A percentile compares a stretch with the other conserved stretches of the same genome.
Conservation (phyloP, 2,329 filamentous ascomycete species). For the Colletotrichum tofieldiae region DNA sequence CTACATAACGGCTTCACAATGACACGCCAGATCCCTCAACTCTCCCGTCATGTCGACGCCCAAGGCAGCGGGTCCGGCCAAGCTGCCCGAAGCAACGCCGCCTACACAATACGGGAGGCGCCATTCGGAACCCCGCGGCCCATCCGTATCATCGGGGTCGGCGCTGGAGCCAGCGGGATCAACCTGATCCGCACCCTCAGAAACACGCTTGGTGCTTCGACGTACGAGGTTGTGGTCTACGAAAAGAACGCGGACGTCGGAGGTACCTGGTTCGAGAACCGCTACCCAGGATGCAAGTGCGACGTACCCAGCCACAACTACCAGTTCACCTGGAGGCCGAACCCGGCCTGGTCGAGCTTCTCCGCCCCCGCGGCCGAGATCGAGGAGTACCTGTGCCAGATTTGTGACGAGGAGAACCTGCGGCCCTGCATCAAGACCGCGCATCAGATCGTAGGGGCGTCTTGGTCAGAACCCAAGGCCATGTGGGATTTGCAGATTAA, state of each 20-base stretch:
- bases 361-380: constrained; percentile 71
- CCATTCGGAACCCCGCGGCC: constrained; percentile 39
- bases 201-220: constrained; percentile 54
- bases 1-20: constrained; percentile 23
- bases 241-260: constrained; percentile 71
- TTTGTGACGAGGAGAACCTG: constrained; percentile 66
- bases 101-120: constrained; percentile 38
- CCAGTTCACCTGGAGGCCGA: constrained; percentile 74
- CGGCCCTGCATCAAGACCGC: constrained; percentile 59
- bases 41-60: constrained; percentile 43
- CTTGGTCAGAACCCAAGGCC: constrained; percentile 61
- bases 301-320: constrained; percentile 74
- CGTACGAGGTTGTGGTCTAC: constrained; percentile 65
- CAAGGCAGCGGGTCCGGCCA: constrained; percentile 34
- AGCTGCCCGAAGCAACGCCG: constrained; percentile 14
- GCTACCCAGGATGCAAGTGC: constrained; percentile 71
- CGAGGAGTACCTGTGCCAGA: constrained; percentile 64
- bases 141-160: constrained; percentile 42
- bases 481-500: constrained; percentile 60
- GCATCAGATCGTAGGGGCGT: constrained; percentile 59
- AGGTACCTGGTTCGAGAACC: constrained; percentile 73
- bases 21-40: constrained; percentile 41
- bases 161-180: constrained; percentile 43
- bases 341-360: constrained; percentile 72
- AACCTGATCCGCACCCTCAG: constrained; percentile 59